Evolutionary conservation across 2,329 filamentous ascomycete genomes (phyloP), one percentile per base, ranked within the genome.

Genomic region (Colletotrichum abscissum): DNA sequence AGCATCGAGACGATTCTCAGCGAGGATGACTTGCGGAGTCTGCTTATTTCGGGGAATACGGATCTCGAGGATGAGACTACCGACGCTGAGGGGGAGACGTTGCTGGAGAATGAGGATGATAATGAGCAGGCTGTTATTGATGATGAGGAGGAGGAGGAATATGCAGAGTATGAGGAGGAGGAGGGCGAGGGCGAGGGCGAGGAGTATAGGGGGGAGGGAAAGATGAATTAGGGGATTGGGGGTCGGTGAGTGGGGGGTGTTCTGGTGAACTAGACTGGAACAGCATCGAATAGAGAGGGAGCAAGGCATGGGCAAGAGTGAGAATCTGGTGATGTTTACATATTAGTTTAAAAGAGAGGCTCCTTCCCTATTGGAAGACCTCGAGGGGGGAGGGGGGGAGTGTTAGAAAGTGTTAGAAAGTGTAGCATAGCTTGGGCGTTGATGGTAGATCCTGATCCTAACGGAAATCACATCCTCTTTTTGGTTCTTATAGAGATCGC

Each of bases 1-100:
- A 89, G 88, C 69, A 86, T 91, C 52, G 89, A 92, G 78, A 90
- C 87, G 49, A 89, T 92, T 8, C 79, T 92, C 52, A 91, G 89
- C 74, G 89, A 91, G 75, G 90, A 92, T 65, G 89, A 92, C 74
- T 77, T 92, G 66, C 82, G 83, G 75, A 87, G 85, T 67, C 78
- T 91, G 46, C 75, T 91, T 60, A 77, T 81, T 5, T 57, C 56
- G 11, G 71, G 68, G 5, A 74, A 46, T 52, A 76, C 75, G 28
- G 75, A 76, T 28, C 38, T 55, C 7, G 75, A 76, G 24, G 73
- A 76, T 22, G 72, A 76, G 24, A 63, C 75, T 28, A 72, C 76
- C 26, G 74, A 80, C 77, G 77, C 78, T 69, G 35, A 79, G 75
- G 28, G 78, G 77, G 19, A 78, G 63, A 74, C 75, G 22, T 24